Base-by-base conservation (phyloP, 2,329 filamentous ascomycete species). In the Hansfordia pulvinata region DNA sequence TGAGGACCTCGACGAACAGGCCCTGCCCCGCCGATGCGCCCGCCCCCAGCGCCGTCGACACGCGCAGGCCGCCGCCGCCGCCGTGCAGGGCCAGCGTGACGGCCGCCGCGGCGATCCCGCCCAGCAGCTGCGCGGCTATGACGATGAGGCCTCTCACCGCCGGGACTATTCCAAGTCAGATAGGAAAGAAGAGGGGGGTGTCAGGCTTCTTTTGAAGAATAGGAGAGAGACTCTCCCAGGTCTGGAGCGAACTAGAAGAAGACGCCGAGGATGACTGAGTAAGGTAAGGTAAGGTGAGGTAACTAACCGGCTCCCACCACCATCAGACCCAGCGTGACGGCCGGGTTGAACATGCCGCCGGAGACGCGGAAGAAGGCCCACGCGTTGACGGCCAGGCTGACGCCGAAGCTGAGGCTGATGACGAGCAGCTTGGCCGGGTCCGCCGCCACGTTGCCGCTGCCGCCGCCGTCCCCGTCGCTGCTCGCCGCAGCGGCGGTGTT, bases 1-100 rank as follows among this genome's bases (percentile, higher is more conserved):
- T 49, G 34, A 69, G 60, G 43, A 64, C 56, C 39, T 68, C 64
- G 28, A 68, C 60, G 37, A 68, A 64, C 8, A 68, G 39, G 6
- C 63, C 64, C 33, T 64, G 61, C 0, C 49, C 52, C 20, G 13
- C 50, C 56, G 0, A 61, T 48, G 6, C 54, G 54, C 3, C 50
- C 53, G 4, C 53, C 51, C 2, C 59, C 4, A 70, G 43, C 2
- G 44, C 54, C 17, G 50, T 50, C 8, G 67, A 54, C 2, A 69
- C 49, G 11, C 53, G 60, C 1, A 63, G 55, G 2, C 64, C 54
- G 1, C 60, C 54, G 30, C 69, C 64, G 5, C 56, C 57, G 3
- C 46, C 64, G n/a, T n/a, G 59, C 4, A 70, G 43, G 3, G 44
- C 54, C 17, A 50, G 50, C 8, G 67, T 54, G 2, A 69, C 49